Evolutionary conservation across 352 stramenopile species (phyloP).

Genomic region (Phytophthora citricola): DNA sequence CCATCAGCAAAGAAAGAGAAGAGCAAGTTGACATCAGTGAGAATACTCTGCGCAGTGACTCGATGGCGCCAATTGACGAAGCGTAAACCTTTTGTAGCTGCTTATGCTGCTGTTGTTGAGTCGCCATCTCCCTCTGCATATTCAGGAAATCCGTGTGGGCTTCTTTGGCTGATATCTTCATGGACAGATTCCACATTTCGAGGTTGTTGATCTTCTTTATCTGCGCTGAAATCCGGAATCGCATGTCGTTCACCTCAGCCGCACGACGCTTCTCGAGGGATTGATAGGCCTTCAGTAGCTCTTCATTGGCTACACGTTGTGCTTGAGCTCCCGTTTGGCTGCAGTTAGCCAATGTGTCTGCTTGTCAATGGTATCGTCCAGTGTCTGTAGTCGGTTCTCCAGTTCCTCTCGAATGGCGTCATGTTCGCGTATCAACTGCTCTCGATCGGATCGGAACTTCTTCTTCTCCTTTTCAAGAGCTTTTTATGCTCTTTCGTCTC

Average conservation of each 20-base stretch:
- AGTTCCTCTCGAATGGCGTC: slow-evolving; percentile 45
- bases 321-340: slow-evolving; percentile 68
- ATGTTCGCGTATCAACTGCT: slow-evolving; percentile 58
- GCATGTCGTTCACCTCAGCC: slow-evolving; percentile 82
- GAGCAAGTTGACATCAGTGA: slow-evolving; percentile 71
- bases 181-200: slow-evolving; percentile 84
- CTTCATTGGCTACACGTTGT: slow-evolving; percentile 74
- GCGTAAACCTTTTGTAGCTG: slow-evolving; percentile 65
- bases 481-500: slow-evolving; percentile 45
- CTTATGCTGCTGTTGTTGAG: slow-evolving; percentile 60
- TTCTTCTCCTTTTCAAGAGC: slow-evolving; percentile 41
- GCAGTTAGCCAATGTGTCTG: slow-evolving; percentile 79
- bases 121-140: slow-evolving; percentile 51
- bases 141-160: slow-evolving; percentile 56
- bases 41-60: slow-evolving; percentile 64
- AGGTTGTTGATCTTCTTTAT: slow-evolving; percentile 76
- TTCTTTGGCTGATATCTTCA: slow-evolving; percentile 77
- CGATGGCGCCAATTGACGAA: slow-evolving; percentile 80
- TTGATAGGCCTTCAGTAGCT: slow-evolving; percentile 65
- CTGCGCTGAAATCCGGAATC: slow-evolving; percentile 71
- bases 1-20: slow-evolving; percentile 78
- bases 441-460: slow-evolving; percentile 38
- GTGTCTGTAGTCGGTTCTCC: slow-evolving; percentile 39
- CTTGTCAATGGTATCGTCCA: slow-evolving; percentile 46
- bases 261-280: slow-evolving; percentile 77